Evolutionary conservation across 805 yeast genomes (phyloP).

Genomic region (Candida boidinii): DNA sequence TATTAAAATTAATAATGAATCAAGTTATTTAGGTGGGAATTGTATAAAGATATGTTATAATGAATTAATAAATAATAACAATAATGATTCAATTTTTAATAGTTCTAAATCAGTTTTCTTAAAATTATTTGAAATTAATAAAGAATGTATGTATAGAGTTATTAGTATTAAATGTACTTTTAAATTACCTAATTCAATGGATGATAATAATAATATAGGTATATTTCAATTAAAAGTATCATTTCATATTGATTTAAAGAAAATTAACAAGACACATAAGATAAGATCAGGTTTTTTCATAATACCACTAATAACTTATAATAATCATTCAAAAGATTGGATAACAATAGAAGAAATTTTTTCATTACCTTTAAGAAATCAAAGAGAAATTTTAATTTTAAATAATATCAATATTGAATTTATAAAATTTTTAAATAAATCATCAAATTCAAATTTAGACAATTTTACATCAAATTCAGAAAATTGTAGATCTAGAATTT

Average conservation of each 20-base stretch:
- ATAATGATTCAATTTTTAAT: slow-evolving; percentile 10
- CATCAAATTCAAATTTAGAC: neutral
- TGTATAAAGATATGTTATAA: slow-evolving; percentile 21
- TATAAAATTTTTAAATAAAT: slow-evolving; percentile 5
- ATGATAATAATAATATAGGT: slow-evolving; percentile 12
- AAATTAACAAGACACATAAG: slow-evolving; percentile 11
- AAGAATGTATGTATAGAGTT: slow-evolving; percentile 17
- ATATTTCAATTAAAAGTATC: slow-evolving; percentile 23
- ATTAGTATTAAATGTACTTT: slow-evolving; percentile 19
- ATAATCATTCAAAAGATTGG: slow-evolving; percentile 12
- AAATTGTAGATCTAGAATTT: slow-evolving; percentile 8
- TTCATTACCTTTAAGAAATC: slow-evolving; percentile 11
- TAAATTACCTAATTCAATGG: slow-evolving; percentile 7
- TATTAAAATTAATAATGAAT: slow-evolving; percentile 18
- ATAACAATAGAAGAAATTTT: slow-evolving; percentile 8
- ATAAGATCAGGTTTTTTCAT: slow-evolving; percentile 22
- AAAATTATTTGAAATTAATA: slow-evolving; percentile 21
- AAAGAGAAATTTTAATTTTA: slow-evolving; percentile 16
- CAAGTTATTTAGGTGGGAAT: slow-evolving; percentile 29
- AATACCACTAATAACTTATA: slow-evolving; percentile 13
- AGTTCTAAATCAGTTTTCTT: neutral
- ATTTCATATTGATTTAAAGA: slow-evolving; percentile 26
- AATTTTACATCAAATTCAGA: no score
- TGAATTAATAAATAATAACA: slow-evolving; percentile 13
- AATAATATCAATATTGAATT: slow-evolving; percentile 12